A percentile compares a stretch with the other conserved stretches of the same genome.
Conservation (phyloP, 2,329 filamentous ascomycete genomes). For the Fusarium solani-melongenae region DNA sequence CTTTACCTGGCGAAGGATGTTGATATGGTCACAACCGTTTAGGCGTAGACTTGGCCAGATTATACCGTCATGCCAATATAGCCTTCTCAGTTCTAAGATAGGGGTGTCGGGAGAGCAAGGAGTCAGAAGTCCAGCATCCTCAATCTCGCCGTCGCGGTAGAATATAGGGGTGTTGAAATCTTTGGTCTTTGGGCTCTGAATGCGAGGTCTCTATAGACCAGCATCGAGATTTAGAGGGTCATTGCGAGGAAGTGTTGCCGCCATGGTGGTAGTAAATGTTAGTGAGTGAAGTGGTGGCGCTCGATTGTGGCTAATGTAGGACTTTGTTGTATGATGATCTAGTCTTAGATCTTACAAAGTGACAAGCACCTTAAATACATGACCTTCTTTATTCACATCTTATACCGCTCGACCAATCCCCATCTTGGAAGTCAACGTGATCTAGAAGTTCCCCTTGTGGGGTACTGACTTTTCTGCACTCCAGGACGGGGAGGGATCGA, state of each 20-base stretch:
- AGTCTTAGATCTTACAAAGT: background rate
- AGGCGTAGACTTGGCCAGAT: background rate
- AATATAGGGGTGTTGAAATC: background rate
- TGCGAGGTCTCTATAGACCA: background rate
- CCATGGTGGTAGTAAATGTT: background rate
- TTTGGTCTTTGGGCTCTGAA: background rate
- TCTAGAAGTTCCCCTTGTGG: background rate
- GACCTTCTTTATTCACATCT: rapidly evolving
- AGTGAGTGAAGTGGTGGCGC: background rate
- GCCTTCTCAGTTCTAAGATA: background rate
- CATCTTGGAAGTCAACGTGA: background rate
- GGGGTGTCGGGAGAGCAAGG: background rate
- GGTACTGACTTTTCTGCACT: background rate
- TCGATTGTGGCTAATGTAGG: background rate
- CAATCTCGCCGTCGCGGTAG: background rate
- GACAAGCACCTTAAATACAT: background rate
- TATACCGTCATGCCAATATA: background rate
- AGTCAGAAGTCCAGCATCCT: background rate
- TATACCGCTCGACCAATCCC: background rate
- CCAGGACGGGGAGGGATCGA: background rate
- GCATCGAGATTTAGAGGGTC: background rate
- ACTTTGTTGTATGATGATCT: background rate
- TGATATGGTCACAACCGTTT: background rate
- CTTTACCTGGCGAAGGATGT: background rate
- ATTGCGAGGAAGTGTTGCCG: background rate